These are phyloP conservation scores for Lycium ferocissimum DNA, from an alignment of 257 asterid species.

Conservation along the genomic window DNA sequence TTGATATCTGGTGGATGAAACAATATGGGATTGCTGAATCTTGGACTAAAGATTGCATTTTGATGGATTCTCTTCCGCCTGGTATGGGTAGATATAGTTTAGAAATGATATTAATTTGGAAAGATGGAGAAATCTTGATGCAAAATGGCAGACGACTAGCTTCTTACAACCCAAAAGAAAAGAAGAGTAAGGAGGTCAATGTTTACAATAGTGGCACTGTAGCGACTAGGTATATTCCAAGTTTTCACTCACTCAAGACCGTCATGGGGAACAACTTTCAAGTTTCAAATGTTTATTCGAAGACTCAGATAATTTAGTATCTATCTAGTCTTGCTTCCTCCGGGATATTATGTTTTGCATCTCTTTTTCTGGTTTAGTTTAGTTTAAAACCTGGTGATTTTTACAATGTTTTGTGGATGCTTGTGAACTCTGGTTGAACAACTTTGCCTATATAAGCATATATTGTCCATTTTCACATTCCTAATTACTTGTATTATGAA, in stretches of 20 bases:
- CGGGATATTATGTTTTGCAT: neutral
- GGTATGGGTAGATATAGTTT: neutral
- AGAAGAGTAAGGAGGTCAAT: neutral
- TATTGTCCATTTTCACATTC: too few species aligned
- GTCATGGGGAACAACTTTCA: neutral
- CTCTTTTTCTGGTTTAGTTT: neutral
- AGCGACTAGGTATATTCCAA: neutral
- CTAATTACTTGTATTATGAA: too few species aligned
- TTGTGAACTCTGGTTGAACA: neutral
- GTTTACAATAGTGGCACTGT: neutral
- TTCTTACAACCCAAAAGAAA: neutral
- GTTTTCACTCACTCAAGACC: neutral
- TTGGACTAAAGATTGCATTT: neutral
- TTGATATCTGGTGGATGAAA: neutral
- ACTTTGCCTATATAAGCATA: neutral
- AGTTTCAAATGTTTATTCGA: neutral
- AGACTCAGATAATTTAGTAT: neutral
- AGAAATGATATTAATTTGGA: neutral
- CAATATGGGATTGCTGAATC: neutral
- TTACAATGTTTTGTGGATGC: neutral
- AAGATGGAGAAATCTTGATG: constrained; percentile 17
- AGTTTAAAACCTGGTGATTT: neutral
- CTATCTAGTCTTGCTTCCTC: neutral
- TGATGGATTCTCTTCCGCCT: neutral
- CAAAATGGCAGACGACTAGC: neutral